phyloP scores from a whole-genome alignment of 2,329 filamentous ascomycete species.

The Trichophyton schoenleinii region DNA sequence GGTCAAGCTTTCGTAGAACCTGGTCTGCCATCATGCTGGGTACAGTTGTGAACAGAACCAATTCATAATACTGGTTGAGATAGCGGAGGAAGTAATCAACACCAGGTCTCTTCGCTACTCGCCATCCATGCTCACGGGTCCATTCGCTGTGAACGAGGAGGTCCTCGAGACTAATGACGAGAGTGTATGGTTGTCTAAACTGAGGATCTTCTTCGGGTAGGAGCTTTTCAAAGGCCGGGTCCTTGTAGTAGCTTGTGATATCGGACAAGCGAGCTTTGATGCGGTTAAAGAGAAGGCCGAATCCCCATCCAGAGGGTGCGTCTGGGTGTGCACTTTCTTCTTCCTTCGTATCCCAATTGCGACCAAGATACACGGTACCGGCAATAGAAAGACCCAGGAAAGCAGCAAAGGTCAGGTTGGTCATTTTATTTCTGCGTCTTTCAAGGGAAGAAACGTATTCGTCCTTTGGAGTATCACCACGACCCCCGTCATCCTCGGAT shows the following conservation, averaged over 20 bases:
- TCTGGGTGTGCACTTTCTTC: conserved; percentile 59
- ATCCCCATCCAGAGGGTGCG: conserved; percentile 66
- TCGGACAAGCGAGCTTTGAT: conserved; percentile 61
- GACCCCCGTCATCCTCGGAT: conserved; percentile 39
- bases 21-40: conserved; percentile 76
- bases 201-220: conserved; percentile 61
- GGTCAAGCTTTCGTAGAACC: conserved; percentile 84
- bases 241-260: conserved; percentile 83
- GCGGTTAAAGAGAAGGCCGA: conserved; percentile 66
- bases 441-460: conserved; percentile 88
- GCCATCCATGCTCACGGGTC: conserved; percentile 88
- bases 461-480: conserved; percentile 55
- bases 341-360: conserved; percentile 68
- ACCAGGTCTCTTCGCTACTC: conserved; percentile 85
- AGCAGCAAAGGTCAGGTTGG: conserved; percentile 58
- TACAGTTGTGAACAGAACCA: conserved; percentile 87
- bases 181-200: conserved; percentile 75
- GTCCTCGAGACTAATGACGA: conserved; percentile 87
- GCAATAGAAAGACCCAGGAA: conserved; percentile 46
- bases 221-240: conserved; percentile 87
- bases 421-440: conserved; percentile 61
- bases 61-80: conserved; percentile 92
- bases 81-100: conserved; percentile 97
- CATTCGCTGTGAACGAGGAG: conserved; percentile 90
- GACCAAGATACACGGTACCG: conserved; percentile 62